phyloP scores from a whole-genome alignment of 306 rosid genomes.

The Ceratonia siliqua region DNA sequence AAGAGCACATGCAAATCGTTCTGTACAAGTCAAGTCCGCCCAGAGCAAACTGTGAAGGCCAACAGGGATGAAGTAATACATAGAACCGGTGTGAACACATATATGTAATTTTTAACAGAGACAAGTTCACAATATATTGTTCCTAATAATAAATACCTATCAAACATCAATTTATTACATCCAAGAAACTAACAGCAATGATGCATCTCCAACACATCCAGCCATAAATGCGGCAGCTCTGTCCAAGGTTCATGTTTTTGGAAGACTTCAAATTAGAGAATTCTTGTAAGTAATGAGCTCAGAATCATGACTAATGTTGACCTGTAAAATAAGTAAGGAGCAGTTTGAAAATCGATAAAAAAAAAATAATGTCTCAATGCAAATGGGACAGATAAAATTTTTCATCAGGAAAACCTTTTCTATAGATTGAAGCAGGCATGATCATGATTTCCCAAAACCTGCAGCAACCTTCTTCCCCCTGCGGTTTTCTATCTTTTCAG shows the following conservation, averaged over 20 bases:
- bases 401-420: constrained; percentile 33
- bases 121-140: background rate
- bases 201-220: constrained; percentile 18
- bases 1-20: background rate
- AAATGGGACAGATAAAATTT: constrained; percentile 15
- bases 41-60: background rate
- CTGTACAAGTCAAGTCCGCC: background rate
- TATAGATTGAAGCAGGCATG: constrained; percentile 7
- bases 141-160: background rate
- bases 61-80: background rate
- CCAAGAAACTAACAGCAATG: background rate
- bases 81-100: background rate
- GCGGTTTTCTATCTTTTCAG: constrained; percentile 70
- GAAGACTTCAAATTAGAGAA: constrained; percentile 4
- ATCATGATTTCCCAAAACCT: constrained; percentile 76
- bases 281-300: background rate
- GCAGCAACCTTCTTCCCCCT: constrained; percentile 51
- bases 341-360: background rate
- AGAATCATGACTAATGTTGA: constrained; percentile 12
- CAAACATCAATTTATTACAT: background rate
- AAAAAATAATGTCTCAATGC: background rate
- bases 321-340: constrained; percentile 21
- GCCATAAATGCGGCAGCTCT: constrained; percentile 18
- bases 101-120: background rate
- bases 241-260: background rate